These are phyloP conservation scores for Ascochyta fabae DNA, from an alignment of 2,329 filamentous ascomycete species.

Conservation along the genomic window DNA sequence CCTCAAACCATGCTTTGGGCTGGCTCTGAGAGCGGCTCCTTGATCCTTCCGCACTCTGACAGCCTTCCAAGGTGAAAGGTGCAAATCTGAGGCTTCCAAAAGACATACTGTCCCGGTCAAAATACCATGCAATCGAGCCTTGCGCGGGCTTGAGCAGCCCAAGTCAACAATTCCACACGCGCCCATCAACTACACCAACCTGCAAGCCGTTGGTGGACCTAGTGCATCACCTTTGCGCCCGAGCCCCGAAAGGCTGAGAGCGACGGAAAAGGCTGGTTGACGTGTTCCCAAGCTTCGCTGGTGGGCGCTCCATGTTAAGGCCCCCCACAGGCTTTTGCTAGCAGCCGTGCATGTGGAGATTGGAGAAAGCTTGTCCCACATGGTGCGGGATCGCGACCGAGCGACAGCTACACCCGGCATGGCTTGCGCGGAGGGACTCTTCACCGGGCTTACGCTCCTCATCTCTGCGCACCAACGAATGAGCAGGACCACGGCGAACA, in stretches of 20 bases:
- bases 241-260: slow-evolving; percentile 22
- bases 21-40: slow-evolving; percentile 29
- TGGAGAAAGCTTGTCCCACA: slow-evolving; percentile 30
- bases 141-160: too few species aligned
- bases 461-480: slow-evolving; percentile 36
- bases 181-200: background rate
- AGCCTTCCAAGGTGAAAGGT: slow-evolving; percentile 4
- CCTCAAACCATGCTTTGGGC: slow-evolving; percentile 20
- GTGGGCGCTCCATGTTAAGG: slow-evolving; percentile 32
- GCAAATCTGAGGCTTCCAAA: background rate
- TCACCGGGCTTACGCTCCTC: slow-evolving; percentile 43
- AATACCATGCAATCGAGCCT: background rate
- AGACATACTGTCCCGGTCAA: too few species aligned
- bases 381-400: slow-evolving; percentile 28
- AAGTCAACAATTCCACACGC: slow-evolving; percentile 5
- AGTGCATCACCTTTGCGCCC: slow-evolving; percentile 11
- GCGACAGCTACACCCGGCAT: slow-evolving; percentile 28
- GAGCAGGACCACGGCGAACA: slow-evolving; percentile 14
- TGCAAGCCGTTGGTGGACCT: slow-evolving; percentile 16
- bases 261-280: slow-evolving; percentile 36
- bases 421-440: slow-evolving; percentile 37
- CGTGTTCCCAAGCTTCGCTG: slow-evolving; percentile 40
- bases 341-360: slow-evolving; percentile 45
- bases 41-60: slow-evolving; percentile 15
- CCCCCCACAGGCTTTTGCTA: slow-evolving; percentile 35